phyloP scores from a whole-genome alignment of 768 basidiomycete species.

The Tubosaeta sp. region DNA sequence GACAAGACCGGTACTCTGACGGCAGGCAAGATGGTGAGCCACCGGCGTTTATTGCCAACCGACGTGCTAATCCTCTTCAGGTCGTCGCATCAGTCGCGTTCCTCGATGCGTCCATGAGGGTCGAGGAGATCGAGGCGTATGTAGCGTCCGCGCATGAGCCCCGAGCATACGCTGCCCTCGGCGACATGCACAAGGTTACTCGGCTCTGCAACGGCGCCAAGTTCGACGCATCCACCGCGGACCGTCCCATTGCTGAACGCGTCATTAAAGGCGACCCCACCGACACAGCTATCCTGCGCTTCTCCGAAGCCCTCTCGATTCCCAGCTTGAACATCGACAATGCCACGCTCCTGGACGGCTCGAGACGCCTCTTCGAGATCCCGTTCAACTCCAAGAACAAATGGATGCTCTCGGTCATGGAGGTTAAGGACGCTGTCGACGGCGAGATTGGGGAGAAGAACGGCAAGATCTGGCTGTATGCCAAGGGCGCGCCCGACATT shows the following conservation, averaged over 20 bases:
- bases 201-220: conserved; percentile 58
- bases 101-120: conserved; percentile 23
- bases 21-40: conserved; percentile 44
- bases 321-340: conserved; percentile 21
- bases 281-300: conserved; percentile 51
- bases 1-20: conserved; percentile 57
- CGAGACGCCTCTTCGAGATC: conserved; percentile 32
- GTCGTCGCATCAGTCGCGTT: conserved; percentile 40
- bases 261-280: conserved; percentile 46
- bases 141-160: conserved; percentile 9
- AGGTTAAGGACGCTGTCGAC: conserved; percentile 41
- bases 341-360: conserved; percentile 16
- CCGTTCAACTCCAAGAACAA: conserved; percentile 52
- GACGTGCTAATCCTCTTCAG: conserved; percentile 15
- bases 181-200: conserved; percentile 35
- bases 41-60: conserved; percentile 9
- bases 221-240: conserved; percentile 36
- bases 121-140: conserved; percentile 17
- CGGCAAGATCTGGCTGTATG: conserved; percentile 35
- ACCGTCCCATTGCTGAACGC: conserved; percentile 30
- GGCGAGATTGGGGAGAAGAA: conserved; percentile 27
- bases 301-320: conserved; percentile 33
- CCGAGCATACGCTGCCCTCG: conserved; percentile 22
- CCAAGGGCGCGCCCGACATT: conserved; percentile 59
- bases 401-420: conserved; percentile 46